phyloP scores from a whole-genome alignment of 345 rosid species.

The Murraya koenigii region DNA sequence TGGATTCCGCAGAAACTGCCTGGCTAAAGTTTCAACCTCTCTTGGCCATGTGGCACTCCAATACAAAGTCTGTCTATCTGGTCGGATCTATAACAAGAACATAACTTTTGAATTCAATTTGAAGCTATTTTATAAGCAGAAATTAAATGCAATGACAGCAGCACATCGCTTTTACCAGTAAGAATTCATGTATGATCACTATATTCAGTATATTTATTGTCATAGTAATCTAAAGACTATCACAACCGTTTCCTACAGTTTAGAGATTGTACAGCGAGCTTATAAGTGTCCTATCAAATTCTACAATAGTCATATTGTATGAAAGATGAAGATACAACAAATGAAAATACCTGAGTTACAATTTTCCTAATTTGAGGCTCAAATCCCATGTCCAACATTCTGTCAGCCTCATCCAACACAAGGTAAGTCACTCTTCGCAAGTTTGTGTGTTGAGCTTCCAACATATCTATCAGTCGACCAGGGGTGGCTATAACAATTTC shows the following conservation, averaged over 20 bases:
- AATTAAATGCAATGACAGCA: background rate
- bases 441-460: conserved; percentile 82
- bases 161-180: background rate
- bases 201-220: background rate
- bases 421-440: conserved; percentile 89
- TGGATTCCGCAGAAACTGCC: conserved; percentile 82
- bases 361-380: conserved; percentile 97
- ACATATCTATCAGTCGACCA: conserved; percentile 92
- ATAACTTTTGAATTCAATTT: conserved; percentile 3
- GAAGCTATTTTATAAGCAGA: background rate
- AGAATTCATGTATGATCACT: background rate
- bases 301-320: background rate
- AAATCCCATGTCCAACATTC: conserved; percentile 99
- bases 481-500: conserved; percentile 97
- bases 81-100: conserved; percentile 63
- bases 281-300: background rate
- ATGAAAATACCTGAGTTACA: conserved; percentile 57
- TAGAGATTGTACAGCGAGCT: background rate
- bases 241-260: background rate
- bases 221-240: background rate
- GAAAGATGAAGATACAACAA: background rate
- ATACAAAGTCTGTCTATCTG: conserved; percentile 91
- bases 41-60: conserved; percentile 99
- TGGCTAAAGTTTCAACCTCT: conserved; percentile 86
- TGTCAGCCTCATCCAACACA: conserved; percentile 94